Conservation (phyloP, 495 filamentous ascomycete genomes). For the Penicillium robsamsonii region DNA sequence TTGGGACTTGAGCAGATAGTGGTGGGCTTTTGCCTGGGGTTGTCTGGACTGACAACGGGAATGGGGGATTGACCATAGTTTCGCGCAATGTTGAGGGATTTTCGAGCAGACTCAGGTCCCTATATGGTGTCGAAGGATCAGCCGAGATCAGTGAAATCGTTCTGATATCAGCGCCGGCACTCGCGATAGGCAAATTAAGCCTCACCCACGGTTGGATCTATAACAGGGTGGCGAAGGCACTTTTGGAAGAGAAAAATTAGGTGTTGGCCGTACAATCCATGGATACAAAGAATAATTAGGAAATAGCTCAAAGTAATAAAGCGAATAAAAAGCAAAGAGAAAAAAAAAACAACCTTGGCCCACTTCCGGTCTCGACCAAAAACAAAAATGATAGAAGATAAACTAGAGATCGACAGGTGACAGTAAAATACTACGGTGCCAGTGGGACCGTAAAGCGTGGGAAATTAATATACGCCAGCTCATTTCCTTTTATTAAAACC, state of each 20-base stretch:
- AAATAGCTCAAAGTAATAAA: not conserved
- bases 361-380: slow-evolving; percentile 11
- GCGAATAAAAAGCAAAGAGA: not conserved
- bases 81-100: not conserved
- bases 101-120: not conserved
- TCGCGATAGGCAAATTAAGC: slow-evolving; percentile 11
- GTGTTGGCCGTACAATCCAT: not conserved
- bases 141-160: not conserved
- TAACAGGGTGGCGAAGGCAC: slow-evolving; percentile 14
- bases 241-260: not conserved
- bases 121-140: not conserved
- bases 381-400: not conserved
- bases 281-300: not conserved
- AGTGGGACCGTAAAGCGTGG: not conserved
- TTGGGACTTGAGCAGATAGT: slow-evolving; percentile 1
- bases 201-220: slow-evolving; percentile 19
- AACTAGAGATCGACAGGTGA: not conserved
- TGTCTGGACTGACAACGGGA: slow-evolving; percentile 32
- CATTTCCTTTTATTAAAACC: no score
- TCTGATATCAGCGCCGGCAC: slow-evolving; percentile 17
- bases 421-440: slow-evolving; percentile 9
- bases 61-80: slow-evolving; percentile 18
- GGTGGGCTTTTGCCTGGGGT: slow-evolving; percentile 11
- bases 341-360: slow-evolving; percentile 1
- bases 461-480: not conserved